Evolutionary conservation across 257 asterid genomes (phyloP).

Genomic region (Solanum chiquidenum): DNA sequence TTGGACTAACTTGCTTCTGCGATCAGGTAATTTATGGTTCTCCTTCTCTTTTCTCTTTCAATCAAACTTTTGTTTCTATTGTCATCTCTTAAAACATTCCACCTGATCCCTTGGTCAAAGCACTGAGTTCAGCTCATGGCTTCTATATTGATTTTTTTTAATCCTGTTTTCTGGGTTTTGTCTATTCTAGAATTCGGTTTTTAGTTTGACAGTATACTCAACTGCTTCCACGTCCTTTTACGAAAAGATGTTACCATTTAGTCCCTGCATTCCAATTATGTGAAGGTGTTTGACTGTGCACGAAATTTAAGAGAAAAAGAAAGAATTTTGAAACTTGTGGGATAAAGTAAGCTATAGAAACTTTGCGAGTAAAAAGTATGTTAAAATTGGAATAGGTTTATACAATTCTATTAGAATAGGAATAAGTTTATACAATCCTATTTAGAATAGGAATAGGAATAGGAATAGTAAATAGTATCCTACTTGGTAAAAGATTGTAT

Average conservation of each 20-base stretch:
- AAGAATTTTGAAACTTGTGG: not conserved
- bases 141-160: not conserved
- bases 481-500: no score
- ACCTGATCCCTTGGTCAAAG: not conserved
- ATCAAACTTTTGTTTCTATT: not conserved
- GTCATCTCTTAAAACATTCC: not conserved
- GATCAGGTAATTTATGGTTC: slow-evolving; percentile 50
- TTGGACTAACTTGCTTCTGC: slow-evolving; percentile 87
- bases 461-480: no score
- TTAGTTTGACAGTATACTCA: not conserved
- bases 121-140: not conserved
- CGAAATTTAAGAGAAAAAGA: not conserved
- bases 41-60: not conserved
- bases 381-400: no score
- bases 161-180: slow-evolving; percentile 1
- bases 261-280: not conserved
- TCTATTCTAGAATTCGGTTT: not conserved
- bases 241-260: not conserved
- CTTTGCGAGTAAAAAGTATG: not conserved
- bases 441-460: no score
- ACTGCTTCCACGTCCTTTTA: not conserved
- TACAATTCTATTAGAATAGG: no score
- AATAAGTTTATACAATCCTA: no score
- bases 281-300: not conserved
- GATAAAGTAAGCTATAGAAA: not conserved